Base-by-base conservation (phyloP, 2,329 filamentous ascomycete species). In the Coniochaeta sp. region DNA sequence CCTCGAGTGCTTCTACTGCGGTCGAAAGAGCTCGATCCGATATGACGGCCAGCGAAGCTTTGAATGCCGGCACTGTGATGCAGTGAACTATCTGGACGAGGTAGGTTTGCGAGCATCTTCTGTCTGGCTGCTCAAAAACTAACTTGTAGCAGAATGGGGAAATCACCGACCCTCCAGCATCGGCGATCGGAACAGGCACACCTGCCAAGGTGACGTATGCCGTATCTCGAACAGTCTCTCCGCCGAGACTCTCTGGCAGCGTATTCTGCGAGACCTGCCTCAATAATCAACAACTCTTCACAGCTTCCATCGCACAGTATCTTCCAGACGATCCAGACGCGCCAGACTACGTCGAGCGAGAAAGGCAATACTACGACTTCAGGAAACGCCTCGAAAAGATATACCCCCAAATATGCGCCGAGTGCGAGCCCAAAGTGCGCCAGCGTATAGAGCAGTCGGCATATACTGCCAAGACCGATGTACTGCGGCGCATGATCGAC, bases 81-180 rank as follows among this genome's bases (percentile, higher is more conserved):
- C 93, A 19, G 86, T 88, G 61, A 99, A 98, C 74, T 90, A 91
- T 76, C 79, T 97, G 34, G 95, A 99, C 71, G 82, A 93, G 78
- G 92, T 95, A 76, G 62, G 78, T 62, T 12, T 3, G 10, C 34
- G 14, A 36, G 34, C 34, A 8, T 36, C 7, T 12, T 12, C 14
- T 36, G 9, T 12, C 14, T 3, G 44, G 36, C 17, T 36, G 26
- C 16, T 24, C 7, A 8, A 30, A 14, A 16, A 28, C 32, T 55
- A 17, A 47, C 42, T n/a, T 57, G 22, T n/a, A 3, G 61, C 68
- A 95, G 89, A 85, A 91, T 71, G 93, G 93, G 68, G 87, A 96
- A 57, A 95, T 98, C 65, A 89, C 90, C 60, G 93, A 99, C 73
- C 91, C 93, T 28, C 92, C 91, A 2, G 79, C 87, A 26, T 75